Evolutionary conservation across 805 yeast genomes (phyloP).

Genomic region (Candida anglica): DNA sequence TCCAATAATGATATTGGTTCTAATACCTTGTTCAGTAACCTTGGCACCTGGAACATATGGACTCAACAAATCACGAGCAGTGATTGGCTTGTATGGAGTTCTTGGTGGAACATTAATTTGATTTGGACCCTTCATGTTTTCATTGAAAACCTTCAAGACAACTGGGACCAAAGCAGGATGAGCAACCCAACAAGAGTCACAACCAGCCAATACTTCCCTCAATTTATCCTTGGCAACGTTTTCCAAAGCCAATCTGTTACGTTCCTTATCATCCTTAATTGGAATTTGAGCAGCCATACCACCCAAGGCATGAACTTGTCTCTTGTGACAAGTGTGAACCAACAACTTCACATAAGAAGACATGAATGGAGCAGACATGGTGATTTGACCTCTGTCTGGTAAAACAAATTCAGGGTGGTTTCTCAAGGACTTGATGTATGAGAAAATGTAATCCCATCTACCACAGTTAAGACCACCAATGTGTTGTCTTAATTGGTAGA

Average conservation of each 20-base stretch:
- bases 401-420: slow-evolving; percentile 14
- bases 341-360: slow-evolving; percentile 14
- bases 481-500: slow-evolving; percentile 16
- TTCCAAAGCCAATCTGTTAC: slow-evolving; percentile 14
- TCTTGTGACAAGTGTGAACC: slow-evolving; percentile 16
- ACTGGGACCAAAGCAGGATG: slow-evolving; percentile 79
- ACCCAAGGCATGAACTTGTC: slow-evolving; percentile 21
- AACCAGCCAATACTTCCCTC: slow-evolving; percentile 74
- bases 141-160: slow-evolving; percentile 67
- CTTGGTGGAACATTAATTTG: slow-evolving; percentile 57
- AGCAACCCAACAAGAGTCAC: slow-evolving; percentile 89
- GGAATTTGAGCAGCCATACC: slow-evolving; percentile 24
- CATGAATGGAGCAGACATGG: slow-evolving; percentile 19
- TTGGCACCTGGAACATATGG: slow-evolving; percentile 60
- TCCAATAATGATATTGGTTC: slow-evolving; percentile 71
- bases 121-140: slow-evolving; percentile 80
- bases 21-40: slow-evolving; percentile 68
- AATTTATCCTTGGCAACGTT: slow-evolving; percentile 25
- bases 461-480: slow-evolving; percentile 19
- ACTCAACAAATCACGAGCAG: slow-evolving; percentile 57
- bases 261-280: slow-evolving; percentile 14
- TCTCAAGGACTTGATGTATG: slow-evolving; percentile 14
- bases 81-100: slow-evolving; percentile 48
- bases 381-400: slow-evolving; percentile 16
- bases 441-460: slow-evolving; percentile 20